phyloP scores from a whole-genome alignment of 441 rosid species.

The Bocquillonia castaneifolia region DNA sequence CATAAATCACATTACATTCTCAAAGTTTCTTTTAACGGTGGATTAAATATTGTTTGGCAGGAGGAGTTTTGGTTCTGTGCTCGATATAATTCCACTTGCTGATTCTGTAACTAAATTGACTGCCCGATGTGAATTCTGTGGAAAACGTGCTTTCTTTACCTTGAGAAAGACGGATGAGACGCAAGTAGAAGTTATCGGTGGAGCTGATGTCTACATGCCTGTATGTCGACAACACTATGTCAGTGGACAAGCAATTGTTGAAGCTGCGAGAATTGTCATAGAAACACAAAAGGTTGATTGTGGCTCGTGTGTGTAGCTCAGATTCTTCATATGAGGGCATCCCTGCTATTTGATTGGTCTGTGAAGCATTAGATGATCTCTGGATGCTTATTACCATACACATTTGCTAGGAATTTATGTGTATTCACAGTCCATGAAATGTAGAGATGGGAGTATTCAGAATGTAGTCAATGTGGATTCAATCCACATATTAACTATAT shows the following conservation, averaged over 20 bases:
- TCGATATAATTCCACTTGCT: conserved; percentile 65
- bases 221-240: conserved; percentile 71
- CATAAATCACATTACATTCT: background rate
- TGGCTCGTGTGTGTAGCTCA: conserved; percentile 23
- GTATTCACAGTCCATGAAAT: background rate
- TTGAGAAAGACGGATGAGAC: conserved; percentile 63
- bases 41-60: conserved; percentile 31
- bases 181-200: conserved; percentile 61
- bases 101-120: conserved; percentile 72
- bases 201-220: conserved; percentile 72
- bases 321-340: background rate
- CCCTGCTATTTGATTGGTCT: background rate
- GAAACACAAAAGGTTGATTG: conserved; percentile 44
- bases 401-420: background rate
- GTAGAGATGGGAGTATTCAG: background rate
- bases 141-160: conserved; percentile 61
- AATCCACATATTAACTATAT: background rate
- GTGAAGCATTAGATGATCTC: background rate
- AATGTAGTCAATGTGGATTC: background rate
- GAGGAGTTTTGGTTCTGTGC: conserved; percentile 75
- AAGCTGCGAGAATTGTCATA: conserved; percentile 53
- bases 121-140: conserved; percentile 68
- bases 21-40: background rate
- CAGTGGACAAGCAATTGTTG: conserved; percentile 57
- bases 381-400: background rate